phyloP scores from a whole-genome alignment of 1,284 basidiomycete species.

The Calocybe gambosa region DNA sequence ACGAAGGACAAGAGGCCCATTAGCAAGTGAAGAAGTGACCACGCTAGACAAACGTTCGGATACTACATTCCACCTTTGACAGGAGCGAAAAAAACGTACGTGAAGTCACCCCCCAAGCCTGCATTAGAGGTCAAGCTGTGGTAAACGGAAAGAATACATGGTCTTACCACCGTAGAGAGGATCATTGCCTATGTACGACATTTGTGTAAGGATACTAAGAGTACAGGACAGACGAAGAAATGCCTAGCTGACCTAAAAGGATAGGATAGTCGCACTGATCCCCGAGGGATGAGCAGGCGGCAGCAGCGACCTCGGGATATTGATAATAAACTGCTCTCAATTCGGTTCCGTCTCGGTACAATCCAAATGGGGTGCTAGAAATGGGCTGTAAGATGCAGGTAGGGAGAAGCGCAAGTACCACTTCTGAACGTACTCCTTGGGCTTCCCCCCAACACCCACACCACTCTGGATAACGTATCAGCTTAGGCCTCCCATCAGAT shows the following conservation, averaged over 20 bases:
- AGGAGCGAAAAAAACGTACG: slow-evolving; percentile 41
- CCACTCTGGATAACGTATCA: slow-evolving; percentile 49
- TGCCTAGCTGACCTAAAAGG: slow-evolving; percentile 51
- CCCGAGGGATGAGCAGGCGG: slow-evolving; percentile 61
- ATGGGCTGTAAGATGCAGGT: neutral
- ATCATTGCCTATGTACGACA: slow-evolving; percentile 56
- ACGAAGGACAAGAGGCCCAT: slow-evolving; percentile 72
- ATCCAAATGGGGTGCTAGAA: slow-evolving; percentile 65
- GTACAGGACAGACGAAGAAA: neutral
- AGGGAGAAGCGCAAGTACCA: neutral
- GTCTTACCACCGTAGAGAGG: slow-evolving; percentile 70
- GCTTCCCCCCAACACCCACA: slow-evolving; percentile 61
- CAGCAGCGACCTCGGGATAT: slow-evolving; percentile 59
- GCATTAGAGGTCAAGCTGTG: neutral
- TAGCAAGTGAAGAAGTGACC: slow-evolving; percentile 73
- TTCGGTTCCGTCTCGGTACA: slow-evolving; percentile 77
- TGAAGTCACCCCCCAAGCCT: slow-evolving; percentile 80
- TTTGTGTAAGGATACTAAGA: neutral
- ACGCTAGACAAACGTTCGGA: slow-evolving; percentile 40
- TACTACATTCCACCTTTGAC: slow-evolving; percentile 6
- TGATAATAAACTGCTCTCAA: slow-evolving; percentile 73
- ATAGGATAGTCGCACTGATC: slow-evolving; percentile 75
- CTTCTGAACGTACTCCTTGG: slow-evolving; percentile 49
- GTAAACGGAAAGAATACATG: neutral
- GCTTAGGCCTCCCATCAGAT: neutral